Percentiles rank a stretch among this genome's conserved stretches.
These are phyloP conservation scores for Bothriochloa decipiens DNA, from an alignment of 176 grass and related monocot genomes.

Conservation along the genomic window DNA sequence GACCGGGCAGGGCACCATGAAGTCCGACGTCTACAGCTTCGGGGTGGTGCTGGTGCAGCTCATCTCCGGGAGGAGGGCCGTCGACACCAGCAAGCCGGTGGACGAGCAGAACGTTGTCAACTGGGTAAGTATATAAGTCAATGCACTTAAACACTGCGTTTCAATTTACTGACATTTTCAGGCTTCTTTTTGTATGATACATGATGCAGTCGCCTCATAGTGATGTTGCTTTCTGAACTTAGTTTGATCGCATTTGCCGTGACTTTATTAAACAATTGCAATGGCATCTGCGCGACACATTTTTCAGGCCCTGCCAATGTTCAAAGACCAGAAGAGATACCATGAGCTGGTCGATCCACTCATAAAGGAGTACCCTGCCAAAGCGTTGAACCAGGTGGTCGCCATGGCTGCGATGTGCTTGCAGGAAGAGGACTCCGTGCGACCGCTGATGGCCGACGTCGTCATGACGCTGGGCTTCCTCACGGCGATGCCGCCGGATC, in stretches of 20 bases:
- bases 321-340: constrained; percentile 89
- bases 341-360: constrained; percentile 83
- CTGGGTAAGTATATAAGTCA: constrained; percentile 56
- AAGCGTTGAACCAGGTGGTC: constrained; percentile 81
- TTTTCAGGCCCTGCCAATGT: constrained; percentile 77
- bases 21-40: constrained; percentile 95
- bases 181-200: not conserved
- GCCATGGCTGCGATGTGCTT: constrained; percentile 96
- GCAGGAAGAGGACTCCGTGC: constrained; percentile 83
- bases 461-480: constrained; percentile 91
- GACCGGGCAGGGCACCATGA: constrained; percentile 70
- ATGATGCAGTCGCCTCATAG: not conserved
- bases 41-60: constrained; percentile 91
- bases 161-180: not conserved
- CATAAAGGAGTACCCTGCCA: constrained; percentile 66
- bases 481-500: constrained; percentile 39
- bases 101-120: constrained; percentile 79
- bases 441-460: constrained; percentile 79
- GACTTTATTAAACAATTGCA: constrained; percentile 9
- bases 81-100: constrained; percentile 67
- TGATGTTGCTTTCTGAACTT: not conserved
- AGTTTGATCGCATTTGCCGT: not conserved
- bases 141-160: too few species aligned
- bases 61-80: constrained; percentile 78
- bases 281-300: not conserved